phyloP scores from a whole-genome alignment of 495 filamentous ascomycete genomes.

The Trichoderma orchidacearum region DNA sequence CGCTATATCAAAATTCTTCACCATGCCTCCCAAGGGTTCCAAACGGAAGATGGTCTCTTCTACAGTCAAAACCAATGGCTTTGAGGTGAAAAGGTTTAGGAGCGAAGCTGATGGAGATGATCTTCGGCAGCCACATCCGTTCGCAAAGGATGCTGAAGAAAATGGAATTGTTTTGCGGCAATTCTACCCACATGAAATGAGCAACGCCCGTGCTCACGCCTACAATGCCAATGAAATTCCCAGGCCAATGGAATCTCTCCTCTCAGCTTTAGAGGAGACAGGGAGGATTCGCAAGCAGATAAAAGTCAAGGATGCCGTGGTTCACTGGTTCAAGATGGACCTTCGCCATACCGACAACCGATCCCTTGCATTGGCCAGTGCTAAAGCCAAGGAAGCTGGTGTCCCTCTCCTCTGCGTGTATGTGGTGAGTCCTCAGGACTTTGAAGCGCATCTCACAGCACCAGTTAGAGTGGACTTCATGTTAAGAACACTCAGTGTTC shows the following conservation, averaged over 20 bases:
- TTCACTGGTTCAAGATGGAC: conserved; percentile 90
- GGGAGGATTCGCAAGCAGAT: conserved; percentile 26
- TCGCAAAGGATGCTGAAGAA: conserved; percentile 38
- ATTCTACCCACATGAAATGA: conserved; percentile 81
- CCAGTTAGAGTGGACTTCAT: conserved; percentile 70
- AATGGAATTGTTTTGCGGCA: conserved; percentile 60
- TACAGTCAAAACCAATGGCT: background rate
- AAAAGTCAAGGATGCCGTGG: conserved; percentile 45
- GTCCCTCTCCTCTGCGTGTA: conserved; percentile 66
- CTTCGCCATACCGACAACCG: conserved; percentile 64
- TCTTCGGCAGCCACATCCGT: conserved; percentile 25
- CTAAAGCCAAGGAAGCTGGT: conserved; percentile 47
- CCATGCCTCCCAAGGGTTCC: background rate
- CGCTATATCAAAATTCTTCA: background rate
- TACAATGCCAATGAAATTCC: conserved; percentile 55
- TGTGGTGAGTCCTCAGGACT: conserved; percentile 74
- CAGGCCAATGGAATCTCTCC: conserved; percentile 53
- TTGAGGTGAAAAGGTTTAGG: background rate
- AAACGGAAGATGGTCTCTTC: background rate
- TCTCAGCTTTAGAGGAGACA: conserved; percentile 40
- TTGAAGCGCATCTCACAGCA: conserved; percentile 65
- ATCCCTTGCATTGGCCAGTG: conserved; percentile 50
- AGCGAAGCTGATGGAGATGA: conserved; percentile 5
- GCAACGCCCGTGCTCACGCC: conserved; percentile 53
- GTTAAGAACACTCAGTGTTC: conserved; percentile 47